Evolutionary conservation across 345 rosid genomes (phyloP), one percentile per base, ranked within the genome.

Genomic region (Turritis glabra): DNA sequence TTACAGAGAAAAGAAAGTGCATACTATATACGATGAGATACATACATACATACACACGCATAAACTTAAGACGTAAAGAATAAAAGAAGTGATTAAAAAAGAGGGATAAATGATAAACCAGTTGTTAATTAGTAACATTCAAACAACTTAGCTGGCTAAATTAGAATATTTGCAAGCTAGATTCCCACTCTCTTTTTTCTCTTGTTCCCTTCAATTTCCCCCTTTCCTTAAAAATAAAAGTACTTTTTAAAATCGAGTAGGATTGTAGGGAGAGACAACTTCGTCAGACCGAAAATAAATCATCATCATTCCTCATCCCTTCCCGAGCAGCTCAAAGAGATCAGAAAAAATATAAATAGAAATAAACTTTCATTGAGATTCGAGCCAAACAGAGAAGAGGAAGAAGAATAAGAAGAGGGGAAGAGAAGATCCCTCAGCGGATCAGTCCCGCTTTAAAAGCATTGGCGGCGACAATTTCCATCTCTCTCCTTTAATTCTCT

Each of bases 391-490:
- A 73, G 32, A 50, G 69, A 48, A 41, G 69, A 21, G 47, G 18
- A 1, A 66, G 48, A 43, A 59, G 57, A 46, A 26, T 46, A 32
- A 29, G 13, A 2, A 60, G 43, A 46, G 43, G 32, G 50, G 74
- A 77, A 47, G 46, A 69, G 68, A 66, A 83, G 77, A 79, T 69
- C 76, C 53, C 65, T 69, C 68, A 68, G 77, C 82, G 40, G 80
- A 80, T 83, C 91, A 80, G 65, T 76, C 60, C 17, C 65, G 84
- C 87, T 84, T 88, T 84, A 82, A 82, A 82, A 79, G 89, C 87
- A 82, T 82, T 83, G 93, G 87, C 96, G 96, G 96, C 93, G 84
- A 83, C 82, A 77, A 70, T 83, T 83, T 84, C 74, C 57, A 72
- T 81, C 69, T 79, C 77, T 63, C 57, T 64, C 48, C 27, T 47